Conservation (phyloP, 2,329 filamentous ascomycete species). For the Botrytis galanthina region DNA sequence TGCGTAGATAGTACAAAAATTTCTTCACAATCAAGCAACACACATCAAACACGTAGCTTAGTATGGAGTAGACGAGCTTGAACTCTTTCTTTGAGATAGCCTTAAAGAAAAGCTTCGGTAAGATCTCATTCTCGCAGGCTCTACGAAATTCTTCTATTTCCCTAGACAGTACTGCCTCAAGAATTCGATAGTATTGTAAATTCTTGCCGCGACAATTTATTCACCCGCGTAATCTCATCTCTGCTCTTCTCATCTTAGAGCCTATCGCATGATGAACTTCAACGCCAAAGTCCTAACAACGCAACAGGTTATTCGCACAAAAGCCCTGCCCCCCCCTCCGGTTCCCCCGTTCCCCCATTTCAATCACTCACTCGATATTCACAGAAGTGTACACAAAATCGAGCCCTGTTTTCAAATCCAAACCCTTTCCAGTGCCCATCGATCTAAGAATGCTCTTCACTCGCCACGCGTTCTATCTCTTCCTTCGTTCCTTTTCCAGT, state of each 20-base stretch:
- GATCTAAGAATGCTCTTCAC: background rate
- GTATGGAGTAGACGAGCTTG: too few species aligned
- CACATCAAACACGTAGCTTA: background rate
- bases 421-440: background rate
- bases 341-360: too few species aligned
- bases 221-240: background rate
- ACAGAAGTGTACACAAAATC: background rate
- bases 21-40: background rate
- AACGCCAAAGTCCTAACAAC: background rate
- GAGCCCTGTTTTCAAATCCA: background rate
- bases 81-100: background rate
- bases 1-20: fast-evolving
- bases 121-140: background rate
- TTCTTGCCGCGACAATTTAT: fast-evolving
- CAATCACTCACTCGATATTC: background rate
- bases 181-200: background rate
- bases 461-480: background rate
- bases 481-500: background rate
- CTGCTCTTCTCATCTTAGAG: background rate
- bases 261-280: background rate
- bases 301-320: background rate
- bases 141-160: background rate
- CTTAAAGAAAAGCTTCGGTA: background rate
- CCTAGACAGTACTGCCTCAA: background rate
- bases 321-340: background rate